Evolutionary conservation across 495 filamentous ascomycete species (phyloP), one percentile per base, ranked within the genome.

Genomic region (Chaetomium fimeti): DNA sequence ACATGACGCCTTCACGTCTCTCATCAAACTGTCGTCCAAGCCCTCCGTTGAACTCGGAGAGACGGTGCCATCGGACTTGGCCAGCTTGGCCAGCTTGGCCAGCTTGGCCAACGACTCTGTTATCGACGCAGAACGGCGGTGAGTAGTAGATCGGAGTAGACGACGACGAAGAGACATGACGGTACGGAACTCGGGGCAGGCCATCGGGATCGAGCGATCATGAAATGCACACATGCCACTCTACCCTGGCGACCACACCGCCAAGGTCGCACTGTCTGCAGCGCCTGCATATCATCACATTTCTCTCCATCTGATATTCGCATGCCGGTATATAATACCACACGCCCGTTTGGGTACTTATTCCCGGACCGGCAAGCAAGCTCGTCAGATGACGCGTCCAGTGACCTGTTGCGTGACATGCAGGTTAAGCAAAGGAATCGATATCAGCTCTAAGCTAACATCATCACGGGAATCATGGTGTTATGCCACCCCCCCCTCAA

Each of bases 351-450:
- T 5, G 52, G 52, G 5, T 49, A 52, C 5, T 27, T 6, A 52
- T 52, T 52, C 48, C 22, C 20, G 48, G 11, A 8, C 18, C 38
- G 40, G 18, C 40, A 5, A 43, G 29, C n/a, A 40, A 18, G 28
- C 22, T n/a, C 24, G 45, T 60, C 58, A 60, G 45, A 60, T 51
- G 58, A 36, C 20, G 18, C 45, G 45, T 60, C 58, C 58, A 22
- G 58, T 60, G 58, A 60, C 58, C 47, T 7, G 47, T 60, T 45
- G 38, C 25, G 22, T 40, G 28, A 56, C 24, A 51, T 49, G 2
- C 32, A 36, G n/a, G n/a, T n/a, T n/a, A n/a, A n/a, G n/a, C 20
- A 49, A 20, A 49, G n/a, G 47, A 20, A 24, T n/a, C n/a, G 6
- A 36, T 32, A 32, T 36, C 32, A 36, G 32, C 32, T 9, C 32